phyloP scores from a whole-genome alignment of 208 protist species.

The Crithidia expoeki region DNA sequence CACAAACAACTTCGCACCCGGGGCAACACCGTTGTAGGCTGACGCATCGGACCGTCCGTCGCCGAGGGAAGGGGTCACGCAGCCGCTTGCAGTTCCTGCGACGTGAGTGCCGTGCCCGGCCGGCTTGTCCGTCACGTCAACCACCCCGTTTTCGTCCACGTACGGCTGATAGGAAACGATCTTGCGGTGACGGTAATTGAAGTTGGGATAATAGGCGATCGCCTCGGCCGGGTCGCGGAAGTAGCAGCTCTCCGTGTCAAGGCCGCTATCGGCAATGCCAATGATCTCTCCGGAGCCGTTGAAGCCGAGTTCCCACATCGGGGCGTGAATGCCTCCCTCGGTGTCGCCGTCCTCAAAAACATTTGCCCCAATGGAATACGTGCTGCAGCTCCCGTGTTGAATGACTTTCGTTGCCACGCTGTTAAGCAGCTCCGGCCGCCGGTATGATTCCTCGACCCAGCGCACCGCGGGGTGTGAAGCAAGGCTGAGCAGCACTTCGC shows the following conservation, averaged over 20 bases:
- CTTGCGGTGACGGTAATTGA: constrained; percentile 83
- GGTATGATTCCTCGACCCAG: constrained; percentile 63
- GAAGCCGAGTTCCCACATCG: constrained; percentile 71
- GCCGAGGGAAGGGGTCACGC: constrained; percentile 1
- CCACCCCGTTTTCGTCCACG: background rate
- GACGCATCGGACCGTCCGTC: background rate
- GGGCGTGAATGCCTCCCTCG: constrained; percentile 4
- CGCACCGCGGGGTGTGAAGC: constrained; percentile 65
- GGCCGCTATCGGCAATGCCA: constrained; percentile 84
- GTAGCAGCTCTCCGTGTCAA: constrained; percentile 88
- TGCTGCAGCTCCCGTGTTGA: constrained; percentile 39
- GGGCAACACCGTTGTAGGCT: constrained; percentile 79
- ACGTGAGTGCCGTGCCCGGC: constrained; percentile 90
- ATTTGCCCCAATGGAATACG: background rate
- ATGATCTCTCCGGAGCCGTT: constrained; percentile 84
- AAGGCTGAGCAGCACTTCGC: constrained; percentile 27
- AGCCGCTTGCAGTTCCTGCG: constrained; percentile 65
- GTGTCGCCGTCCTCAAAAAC: background rate
- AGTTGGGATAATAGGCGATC: constrained; percentile 69
- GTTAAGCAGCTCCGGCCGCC: constrained; percentile 44
- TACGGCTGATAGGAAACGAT: constrained; percentile 72
- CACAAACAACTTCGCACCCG: constrained; percentile 85
- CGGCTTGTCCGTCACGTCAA: constrained; percentile 33
- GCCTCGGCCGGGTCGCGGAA: constrained; percentile 64
- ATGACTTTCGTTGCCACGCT: constrained; percentile 37